Evolutionary conservation across 129 eudicot species (phyloP), one percentile per base, ranked within the genome.

Genomic region (Deinandra increscens): DNA sequence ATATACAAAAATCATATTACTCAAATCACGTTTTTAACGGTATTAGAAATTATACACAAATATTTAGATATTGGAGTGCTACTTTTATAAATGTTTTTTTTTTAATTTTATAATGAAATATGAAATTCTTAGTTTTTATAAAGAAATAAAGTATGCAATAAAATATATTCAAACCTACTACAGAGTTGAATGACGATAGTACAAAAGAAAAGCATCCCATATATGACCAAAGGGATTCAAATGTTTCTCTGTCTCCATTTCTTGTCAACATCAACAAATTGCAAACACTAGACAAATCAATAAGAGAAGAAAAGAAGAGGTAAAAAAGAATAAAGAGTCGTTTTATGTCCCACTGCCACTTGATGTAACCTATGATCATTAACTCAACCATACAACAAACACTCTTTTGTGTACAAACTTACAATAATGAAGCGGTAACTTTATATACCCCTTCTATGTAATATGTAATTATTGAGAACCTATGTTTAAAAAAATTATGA

Each of bases 221-320:
- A 51, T 68, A 68, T 59, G 71, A 64, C 78, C 78, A 51, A 50
- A 49, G 41, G 39, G 70, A 61, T 73, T 63, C 23, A 26, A 68
- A 58, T 76, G 80, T 76, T 60, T 14, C 65, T 68, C 60, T 76
- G 80, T 76, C 80, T 69, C 75, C 69, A 67, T 75, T 44, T 56
- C 19, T 34, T 67, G 75, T 75, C 80, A 68, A 69, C 80, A 37
- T 76, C 80, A 60, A 60, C 33, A 69, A 76, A 76, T 68, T 68
- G 64, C 69, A 60, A 64, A 53, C 64, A 14, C 65, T 50, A 64
- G 55, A 51, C 78, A 74, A 58, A 64, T 74, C 78, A 70, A 41
- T 61, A 64, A 64, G 72, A 45, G 2, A 13, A 0, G 29, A 23
- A 19, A 45, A n/a, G 17, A 65, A 74, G 58, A 29, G 56, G 78